These are phyloP conservation scores for Conringia planisiliqua DNA, from an alignment of 345 rosid genomes.

Conservation along the genomic window DNA sequence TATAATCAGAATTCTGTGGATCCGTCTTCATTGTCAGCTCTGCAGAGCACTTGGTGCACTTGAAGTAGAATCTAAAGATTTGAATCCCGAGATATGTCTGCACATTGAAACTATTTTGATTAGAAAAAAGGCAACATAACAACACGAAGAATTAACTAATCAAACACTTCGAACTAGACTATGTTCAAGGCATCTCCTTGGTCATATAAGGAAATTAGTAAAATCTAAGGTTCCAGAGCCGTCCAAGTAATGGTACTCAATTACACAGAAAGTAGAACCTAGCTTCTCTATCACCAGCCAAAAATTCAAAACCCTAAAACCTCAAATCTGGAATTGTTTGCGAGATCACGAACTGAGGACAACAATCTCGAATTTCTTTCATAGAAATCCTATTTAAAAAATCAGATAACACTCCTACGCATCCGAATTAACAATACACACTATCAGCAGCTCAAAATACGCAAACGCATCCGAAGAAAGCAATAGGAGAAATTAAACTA, in stretches of 20 bases:
- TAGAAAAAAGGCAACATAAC: background rate
- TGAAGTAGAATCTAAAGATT: constrained; percentile 86
- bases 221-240: background rate
- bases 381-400: too few relatives aligned
- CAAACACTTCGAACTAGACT: background rate
- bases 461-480: background rate
- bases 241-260: background rate
- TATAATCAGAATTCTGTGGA: constrained; percentile 91
- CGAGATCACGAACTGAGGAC: background rate
- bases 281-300: background rate
- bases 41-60: constrained; percentile 92
- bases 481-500: background rate
- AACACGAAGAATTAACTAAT: background rate
- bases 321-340: constrained; percentile 18
- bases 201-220: background rate
- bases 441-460: background rate
- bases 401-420: background rate
- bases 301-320: constrained; percentile 27
- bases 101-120: constrained; percentile 3
- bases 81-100: constrained; percentile 94
- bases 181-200: constrained; percentile 4
- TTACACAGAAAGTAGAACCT: background rate
- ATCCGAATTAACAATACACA: background rate
- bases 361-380: background rate
- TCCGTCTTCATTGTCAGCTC: constrained; percentile 88